Base-by-base conservation (phyloP, 768 basidiomycete genomes). In the Vishniacozyma victoriae region DNA sequence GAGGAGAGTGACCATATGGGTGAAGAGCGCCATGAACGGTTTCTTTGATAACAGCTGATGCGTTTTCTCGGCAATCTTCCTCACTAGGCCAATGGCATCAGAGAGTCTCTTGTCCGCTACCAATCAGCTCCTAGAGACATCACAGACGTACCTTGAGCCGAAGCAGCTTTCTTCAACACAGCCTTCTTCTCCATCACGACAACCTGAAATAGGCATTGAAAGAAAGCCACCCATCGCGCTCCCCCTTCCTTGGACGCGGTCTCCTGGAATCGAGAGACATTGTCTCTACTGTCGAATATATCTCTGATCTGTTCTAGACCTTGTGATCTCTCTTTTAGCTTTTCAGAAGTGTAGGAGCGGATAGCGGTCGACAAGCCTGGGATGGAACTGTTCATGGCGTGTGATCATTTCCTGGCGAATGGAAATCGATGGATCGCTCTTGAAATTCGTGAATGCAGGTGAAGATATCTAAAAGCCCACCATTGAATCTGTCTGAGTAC, bases 21-120 rank as follows among this genome's bases (percentile, higher is more conserved):
- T 76, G 44, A 86, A 74, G 24, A 92, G 55, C 3, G 79, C 71
- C 42, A 77, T 78, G 26, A 81, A 64, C 15, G 80, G 78, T 38
- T 77, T 78, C 50, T 74, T 76, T 65, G 77, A 81, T 52, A 89
- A 72, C 46, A 76, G 70, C 22, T 76, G 74, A 4, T 81, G 77
- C 6, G 79, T 79, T 44, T 78, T 76, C 61, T 87, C 84, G 26
- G 80, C 80, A 45, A 91, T 73, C 81, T 81, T 84, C 24, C 90
- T 81, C 18, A 95, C 75, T 1, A 78, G 74, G 4, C 78, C 76
- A 7, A 86, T 82, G 0, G 80, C 79, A 12, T 86, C 83, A 4
- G 76, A 75, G 11, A 95, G 77, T 37, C 80, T 77, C 42, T 76
- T 67, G 4, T 80, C 78, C 29, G 79, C 76, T 18, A 78, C 3